These are phyloP conservation scores for Podospora sp. DNA, from an alignment of 495 filamentous ascomycete species.

Conservation along the genomic window DNA sequence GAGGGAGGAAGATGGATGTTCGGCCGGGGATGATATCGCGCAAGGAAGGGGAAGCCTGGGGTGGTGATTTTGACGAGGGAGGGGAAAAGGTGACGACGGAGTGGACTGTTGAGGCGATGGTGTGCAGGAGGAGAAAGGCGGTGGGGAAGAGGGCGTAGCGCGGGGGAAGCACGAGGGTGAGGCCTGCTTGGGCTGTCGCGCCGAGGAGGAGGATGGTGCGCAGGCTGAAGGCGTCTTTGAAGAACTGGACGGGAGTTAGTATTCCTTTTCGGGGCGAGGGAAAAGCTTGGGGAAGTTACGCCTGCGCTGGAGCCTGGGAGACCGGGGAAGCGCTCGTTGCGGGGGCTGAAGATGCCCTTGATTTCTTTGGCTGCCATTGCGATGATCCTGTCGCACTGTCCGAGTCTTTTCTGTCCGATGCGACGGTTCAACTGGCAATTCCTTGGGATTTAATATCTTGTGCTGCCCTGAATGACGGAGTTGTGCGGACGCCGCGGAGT, in stretches of 20 bases:
- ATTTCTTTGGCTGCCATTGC: neutral
- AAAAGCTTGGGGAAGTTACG: neutral
- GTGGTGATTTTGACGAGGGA: neutral
- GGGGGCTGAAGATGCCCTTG: neutral
- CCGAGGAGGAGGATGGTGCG: constrained; percentile 49
- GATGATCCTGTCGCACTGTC: neutral
- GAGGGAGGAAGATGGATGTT: neutral
- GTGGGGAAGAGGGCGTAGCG: constrained; percentile 40
- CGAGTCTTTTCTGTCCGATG: no score
- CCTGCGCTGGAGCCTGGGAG: neutral
- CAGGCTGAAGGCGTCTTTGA: constrained; percentile 37
- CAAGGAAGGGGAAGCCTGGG: constrained; percentile 18
- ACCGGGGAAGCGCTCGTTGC: neutral
- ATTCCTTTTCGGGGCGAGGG: neutral
- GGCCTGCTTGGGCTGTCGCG: constrained; percentile 42
- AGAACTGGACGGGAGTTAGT: constrained; percentile 4
- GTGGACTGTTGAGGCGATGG: constrained; percentile 33
- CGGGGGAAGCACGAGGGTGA: constrained; percentile 42
- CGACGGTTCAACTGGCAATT: no score
- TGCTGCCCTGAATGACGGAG: no score
- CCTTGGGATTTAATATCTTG: no score
- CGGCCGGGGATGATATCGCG: neutral
- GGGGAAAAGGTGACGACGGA: neutral
- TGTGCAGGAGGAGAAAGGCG: constrained; percentile 37
- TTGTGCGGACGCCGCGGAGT: no score